phyloP scores from a whole-genome alignment of 148 eudicot genomes.

The Cornus kousa region DNA sequence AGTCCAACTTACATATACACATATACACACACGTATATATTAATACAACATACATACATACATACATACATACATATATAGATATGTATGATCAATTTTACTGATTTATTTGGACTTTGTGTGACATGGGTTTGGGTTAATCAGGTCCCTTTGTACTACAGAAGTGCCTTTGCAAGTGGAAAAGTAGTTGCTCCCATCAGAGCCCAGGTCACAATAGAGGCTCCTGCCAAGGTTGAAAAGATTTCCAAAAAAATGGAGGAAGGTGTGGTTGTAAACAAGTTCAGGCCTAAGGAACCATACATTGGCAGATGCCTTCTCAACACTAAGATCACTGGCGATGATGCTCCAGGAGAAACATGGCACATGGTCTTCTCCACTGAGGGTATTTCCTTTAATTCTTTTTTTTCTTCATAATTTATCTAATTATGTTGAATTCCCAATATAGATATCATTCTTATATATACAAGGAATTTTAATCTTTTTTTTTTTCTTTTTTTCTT shows the following conservation, averaged over 20 bases:
- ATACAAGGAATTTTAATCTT: background rate
- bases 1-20: background rate
- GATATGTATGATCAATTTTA: background rate
- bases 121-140: slow-evolving; percentile 15
- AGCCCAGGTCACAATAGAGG: slow-evolving; percentile 81
- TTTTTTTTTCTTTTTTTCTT: background rate
- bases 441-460: background rate
- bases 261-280: slow-evolving; percentile 82
- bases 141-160: slow-evolving; percentile 60
- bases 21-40: too few relatives aligned
- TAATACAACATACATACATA: background rate
- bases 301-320: slow-evolving; percentile 78
- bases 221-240: slow-evolving; percentile 74
- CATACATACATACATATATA: too few relatives aligned
- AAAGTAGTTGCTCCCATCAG: slow-evolving; percentile 46
- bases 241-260: slow-evolving; percentile 85
- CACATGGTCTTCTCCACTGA: slow-evolving; percentile 96
- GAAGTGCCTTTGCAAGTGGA: slow-evolving; percentile 53
- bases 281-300: slow-evolving; percentile 88
- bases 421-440: background rate
- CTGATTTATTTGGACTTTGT: background rate
- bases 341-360: slow-evolving; percentile 99
- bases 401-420: too few relatives aligned
- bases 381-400: slow-evolving; percentile 36
- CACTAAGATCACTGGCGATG: slow-evolving; percentile 93